Evolutionary conservation across 179 eudicot genomes (phyloP).

Genomic region (Carnegiea gigantea): DNA sequence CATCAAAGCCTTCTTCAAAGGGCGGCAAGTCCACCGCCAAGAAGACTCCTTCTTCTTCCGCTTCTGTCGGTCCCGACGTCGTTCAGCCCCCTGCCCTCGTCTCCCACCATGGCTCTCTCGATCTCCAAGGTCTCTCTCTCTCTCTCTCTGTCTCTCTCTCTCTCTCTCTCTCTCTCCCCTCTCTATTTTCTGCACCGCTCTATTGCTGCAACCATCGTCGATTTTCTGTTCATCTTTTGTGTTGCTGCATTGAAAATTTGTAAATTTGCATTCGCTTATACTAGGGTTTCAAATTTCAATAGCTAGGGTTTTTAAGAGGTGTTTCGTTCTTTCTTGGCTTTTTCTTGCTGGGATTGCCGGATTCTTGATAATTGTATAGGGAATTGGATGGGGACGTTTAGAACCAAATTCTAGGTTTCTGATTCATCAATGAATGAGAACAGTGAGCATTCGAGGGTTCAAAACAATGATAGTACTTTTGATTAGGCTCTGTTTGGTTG

Average conservation of each 20-base stretch:
- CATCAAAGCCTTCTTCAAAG: constrained; percentile 28
- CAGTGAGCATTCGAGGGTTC: background rate
- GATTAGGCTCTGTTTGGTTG: background rate
- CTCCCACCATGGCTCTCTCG: constrained; percentile 43
- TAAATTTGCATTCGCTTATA: background rate
- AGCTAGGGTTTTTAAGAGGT: background rate
- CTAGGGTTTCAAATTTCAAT: background rate
- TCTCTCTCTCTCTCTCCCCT: background rate
- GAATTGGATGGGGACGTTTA: background rate
- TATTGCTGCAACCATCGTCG: background rate
- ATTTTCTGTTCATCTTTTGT: background rate
- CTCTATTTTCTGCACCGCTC: background rate
- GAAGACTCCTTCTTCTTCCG: constrained; percentile 37
- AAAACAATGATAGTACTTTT: background rate
- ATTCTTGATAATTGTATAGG: background rate
- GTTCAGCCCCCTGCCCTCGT: constrained; percentile 54
- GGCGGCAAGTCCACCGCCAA: no score
- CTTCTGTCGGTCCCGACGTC: constrained; percentile 39
- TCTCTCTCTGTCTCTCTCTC: constrained; percentile 8
- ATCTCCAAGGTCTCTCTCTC: constrained; percentile 47
- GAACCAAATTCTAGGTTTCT: constrained; percentile 13
- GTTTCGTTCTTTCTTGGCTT: background rate
- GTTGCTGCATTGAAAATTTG: background rate
- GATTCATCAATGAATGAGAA: background rate
- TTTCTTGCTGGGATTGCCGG: background rate